These are phyloP conservation scores for Echinochloa phyllopogon DNA, from an alignment of 176 grass and related monocot species.

Conservation along the genomic window DNA sequence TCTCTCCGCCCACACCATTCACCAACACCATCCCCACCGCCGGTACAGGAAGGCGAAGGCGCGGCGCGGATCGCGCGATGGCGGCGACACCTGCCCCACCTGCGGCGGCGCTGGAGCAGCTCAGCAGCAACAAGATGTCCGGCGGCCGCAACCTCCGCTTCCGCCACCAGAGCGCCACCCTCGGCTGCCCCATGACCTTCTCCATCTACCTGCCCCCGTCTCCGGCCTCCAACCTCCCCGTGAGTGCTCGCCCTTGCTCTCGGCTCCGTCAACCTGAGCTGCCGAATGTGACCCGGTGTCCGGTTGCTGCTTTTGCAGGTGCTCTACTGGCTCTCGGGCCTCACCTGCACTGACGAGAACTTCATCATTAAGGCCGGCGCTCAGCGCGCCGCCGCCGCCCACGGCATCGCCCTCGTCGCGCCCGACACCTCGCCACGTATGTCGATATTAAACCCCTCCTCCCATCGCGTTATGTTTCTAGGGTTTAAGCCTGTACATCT, in stretches of 20 bases:
- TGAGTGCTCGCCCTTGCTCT: conserved; percentile 2
- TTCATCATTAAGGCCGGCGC: conserved; percentile 89
- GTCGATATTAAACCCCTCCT: conserved; percentile 17
- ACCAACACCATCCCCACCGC: background rate
- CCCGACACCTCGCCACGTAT: conserved; percentile 96
- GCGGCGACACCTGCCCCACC: conserved; percentile 35
- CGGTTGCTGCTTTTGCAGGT: conserved; percentile 37
- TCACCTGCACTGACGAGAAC: conserved; percentile 89
- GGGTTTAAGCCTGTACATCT: background rate
- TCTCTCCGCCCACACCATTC: background rate
- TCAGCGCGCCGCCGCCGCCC: conserved; percentile 75
- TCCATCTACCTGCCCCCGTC: conserved; percentile 78
- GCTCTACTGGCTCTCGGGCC: conserved; percentile 91
- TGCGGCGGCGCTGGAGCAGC: conserved; percentile 56
- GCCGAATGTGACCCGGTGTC: conserved; percentile 2
- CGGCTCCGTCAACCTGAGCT: background rate
- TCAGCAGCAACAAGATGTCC: conserved; percentile 93
- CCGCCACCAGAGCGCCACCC: conserved; percentile 80
- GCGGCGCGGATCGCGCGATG: conserved; percentile 33
- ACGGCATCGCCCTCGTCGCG: conserved; percentile 72
- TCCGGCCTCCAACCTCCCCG: conserved; percentile 64
- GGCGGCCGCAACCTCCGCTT: conserved; percentile 80
- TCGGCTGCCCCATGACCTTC: conserved; percentile 97
- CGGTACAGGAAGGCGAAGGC: conserved; percentile 27
- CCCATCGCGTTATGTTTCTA: background rate